Evolutionary conservation across 2,329 filamentous ascomycete genomes (phyloP).

Genomic region (Talaromyces funiculosus): DNA sequence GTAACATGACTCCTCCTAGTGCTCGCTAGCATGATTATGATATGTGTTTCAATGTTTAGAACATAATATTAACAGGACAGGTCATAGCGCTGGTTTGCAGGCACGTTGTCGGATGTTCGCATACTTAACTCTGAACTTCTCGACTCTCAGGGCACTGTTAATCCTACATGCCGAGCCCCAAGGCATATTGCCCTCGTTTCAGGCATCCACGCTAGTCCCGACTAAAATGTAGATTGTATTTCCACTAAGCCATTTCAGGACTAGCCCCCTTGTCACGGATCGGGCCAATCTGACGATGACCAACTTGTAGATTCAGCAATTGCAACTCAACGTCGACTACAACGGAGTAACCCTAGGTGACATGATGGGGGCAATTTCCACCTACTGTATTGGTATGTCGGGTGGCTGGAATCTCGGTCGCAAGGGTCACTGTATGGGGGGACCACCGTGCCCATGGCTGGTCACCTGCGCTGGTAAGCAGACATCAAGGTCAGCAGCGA

Average conservation of each 20-base stretch:
- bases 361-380: neutral
- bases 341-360: conserved; percentile 7
- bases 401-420: neutral
- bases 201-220: neutral
- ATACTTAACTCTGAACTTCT: no score
- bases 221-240: neutral
- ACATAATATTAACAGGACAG: neutral
- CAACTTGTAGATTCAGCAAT: neutral
- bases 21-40: neutral
- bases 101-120: neutral
- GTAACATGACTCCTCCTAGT: neutral
- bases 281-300: neutral
- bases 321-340: conserved; percentile 1
- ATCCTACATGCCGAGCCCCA: no score
- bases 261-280: neutral
- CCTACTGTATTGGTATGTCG: neutral
- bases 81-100: neutral
- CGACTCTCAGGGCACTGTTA: no score
- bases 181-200: neutral
- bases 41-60: neutral
- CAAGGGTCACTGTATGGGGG: neutral
- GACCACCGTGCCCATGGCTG: neutral
- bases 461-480: neutral
- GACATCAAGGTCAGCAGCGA: neutral
- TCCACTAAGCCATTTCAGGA: neutral